Conservation (phyloP, 169 alveolate genomes). For the Cryptosporidium tyzzeri region DNA sequence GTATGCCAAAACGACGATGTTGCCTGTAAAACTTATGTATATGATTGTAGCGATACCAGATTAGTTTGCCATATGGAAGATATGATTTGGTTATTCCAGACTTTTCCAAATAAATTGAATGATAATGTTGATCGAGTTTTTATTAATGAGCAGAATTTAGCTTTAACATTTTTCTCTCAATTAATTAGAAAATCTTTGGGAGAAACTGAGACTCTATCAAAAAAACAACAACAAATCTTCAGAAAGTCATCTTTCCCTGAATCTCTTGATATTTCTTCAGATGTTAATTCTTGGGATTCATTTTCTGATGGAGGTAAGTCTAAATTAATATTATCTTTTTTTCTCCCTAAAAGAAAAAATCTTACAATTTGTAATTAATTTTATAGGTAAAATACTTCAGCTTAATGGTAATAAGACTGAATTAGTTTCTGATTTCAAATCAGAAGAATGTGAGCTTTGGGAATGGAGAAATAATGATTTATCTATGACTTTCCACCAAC, state of each 20-base stretch:
- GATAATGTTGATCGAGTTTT: constrained; percentile 10
- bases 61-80: constrained; percentile 69
- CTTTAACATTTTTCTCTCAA: constrained; percentile 48
- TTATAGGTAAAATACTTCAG: constrained; percentile 49
- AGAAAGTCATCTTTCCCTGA: constrained; percentile 19
- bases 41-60: constrained; percentile 67
- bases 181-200: background rate
- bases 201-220: background rate
- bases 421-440: constrained; percentile 45
- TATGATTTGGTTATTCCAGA: constrained; percentile 68
- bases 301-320: constrained; percentile 61
- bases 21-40: constrained; percentile 65
- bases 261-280: constrained; percentile 18
- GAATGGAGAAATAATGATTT: constrained; percentile 65
- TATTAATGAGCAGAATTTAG: constrained; percentile 21
- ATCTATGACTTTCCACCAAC: constrained; percentile 58
- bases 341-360: background rate
- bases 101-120: constrained; percentile 32
- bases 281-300: constrained; percentile 15
- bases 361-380: background rate
- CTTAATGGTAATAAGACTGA: constrained; percentile 10
- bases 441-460: constrained; percentile 65
- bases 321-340: background rate
- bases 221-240: constrained; percentile 23
- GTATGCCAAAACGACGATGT: constrained; percentile 69